These are phyloP conservation scores for Neonectria ditissima DNA, from an alignment of 2,329 filamentous ascomycete genomes.

Conservation along the genomic window DNA sequence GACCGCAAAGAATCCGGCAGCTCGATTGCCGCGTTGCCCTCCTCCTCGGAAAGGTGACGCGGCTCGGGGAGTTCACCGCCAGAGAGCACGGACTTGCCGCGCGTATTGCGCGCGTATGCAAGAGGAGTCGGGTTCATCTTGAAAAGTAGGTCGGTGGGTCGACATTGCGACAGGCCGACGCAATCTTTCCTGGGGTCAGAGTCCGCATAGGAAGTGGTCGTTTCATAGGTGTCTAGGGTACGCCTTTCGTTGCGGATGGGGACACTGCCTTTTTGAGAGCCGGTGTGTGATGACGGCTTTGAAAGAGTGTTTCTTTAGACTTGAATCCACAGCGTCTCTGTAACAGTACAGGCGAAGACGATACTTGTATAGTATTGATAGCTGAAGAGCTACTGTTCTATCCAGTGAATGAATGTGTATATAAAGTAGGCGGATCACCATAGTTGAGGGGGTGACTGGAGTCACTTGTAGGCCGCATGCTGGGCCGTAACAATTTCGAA, in stretches of 20 bases:
- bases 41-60: neutral
- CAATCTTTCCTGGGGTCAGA: neutral
- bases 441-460: slow-evolving; percentile 12
- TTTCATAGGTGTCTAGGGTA: neutral
- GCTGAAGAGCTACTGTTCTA: slow-evolving; percentile 6
- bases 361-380: slow-evolving; percentile 9
- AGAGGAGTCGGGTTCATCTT: slow-evolving; percentile 1
- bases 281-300: neutral
- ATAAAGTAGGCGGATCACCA: slow-evolving; percentile 12
- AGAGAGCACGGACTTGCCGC: neutral
- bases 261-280: neutral
- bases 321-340: too few species aligned
- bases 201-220: neutral
- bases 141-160: neutral
- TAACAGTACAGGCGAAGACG: slow-evolving; percentile 6
- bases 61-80: slow-evolving; percentile 1
- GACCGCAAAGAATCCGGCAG: neutral
- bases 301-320: neutral
- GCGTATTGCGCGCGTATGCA: neutral
- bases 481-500: slow-evolving; percentile 11
- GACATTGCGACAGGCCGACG: slow-evolving; percentile 1
- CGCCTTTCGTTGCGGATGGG: neutral
- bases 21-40: neutral
- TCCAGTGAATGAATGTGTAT: slow-evolving; percentile 16
- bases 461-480: slow-evolving; percentile 10